phyloP scores from a whole-genome alignment of 148 eudicot species.

The Linanthus parryae region DNA sequence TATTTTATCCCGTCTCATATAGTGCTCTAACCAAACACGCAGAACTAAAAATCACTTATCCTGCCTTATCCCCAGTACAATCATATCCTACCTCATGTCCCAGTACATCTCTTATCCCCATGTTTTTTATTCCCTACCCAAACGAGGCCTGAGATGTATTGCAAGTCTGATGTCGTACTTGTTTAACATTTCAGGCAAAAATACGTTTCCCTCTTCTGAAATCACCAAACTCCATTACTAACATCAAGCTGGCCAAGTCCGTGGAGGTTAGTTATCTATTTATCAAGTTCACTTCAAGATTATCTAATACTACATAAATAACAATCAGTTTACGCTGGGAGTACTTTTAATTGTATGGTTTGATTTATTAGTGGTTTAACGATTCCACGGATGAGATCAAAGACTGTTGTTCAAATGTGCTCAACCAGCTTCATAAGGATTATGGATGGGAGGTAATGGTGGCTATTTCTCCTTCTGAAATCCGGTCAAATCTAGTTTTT shows the following conservation, averaged over 20 bases:
- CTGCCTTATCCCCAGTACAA: too few relatives aligned
- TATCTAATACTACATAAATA: not conserved
- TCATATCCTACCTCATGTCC: too few relatives aligned
- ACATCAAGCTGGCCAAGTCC: conserved; percentile 68
- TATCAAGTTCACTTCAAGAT: not conserved
- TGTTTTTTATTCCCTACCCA: too few relatives aligned
- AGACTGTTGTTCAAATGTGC: conserved; percentile 55
- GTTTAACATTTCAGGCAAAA: conserved; percentile 56
- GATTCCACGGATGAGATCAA: conserved; percentile 72
- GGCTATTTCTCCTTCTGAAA: not conserved
- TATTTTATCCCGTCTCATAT: too few relatives aligned
- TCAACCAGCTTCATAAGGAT: conserved; percentile 42
- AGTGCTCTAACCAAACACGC: too few relatives aligned
- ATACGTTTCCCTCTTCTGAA: conserved; percentile 58
- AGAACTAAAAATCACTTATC: too few relatives aligned
- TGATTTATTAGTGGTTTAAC: conserved; percentile 62
- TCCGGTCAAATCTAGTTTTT: not conserved
- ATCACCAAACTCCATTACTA: conserved; percentile 27
- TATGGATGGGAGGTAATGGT: conserved; percentile 87
- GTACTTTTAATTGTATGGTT: not conserved
- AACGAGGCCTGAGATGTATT: too few relatives aligned
- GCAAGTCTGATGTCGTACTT: too few relatives aligned
- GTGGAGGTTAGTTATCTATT: conserved; percentile 49
- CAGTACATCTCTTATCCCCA: too few relatives aligned
- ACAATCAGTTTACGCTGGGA: not conserved